Evolutionary conservation across 169 alveolate species (phyloP).

Genomic region (Cryptosporidium ubiquitum): DNA sequence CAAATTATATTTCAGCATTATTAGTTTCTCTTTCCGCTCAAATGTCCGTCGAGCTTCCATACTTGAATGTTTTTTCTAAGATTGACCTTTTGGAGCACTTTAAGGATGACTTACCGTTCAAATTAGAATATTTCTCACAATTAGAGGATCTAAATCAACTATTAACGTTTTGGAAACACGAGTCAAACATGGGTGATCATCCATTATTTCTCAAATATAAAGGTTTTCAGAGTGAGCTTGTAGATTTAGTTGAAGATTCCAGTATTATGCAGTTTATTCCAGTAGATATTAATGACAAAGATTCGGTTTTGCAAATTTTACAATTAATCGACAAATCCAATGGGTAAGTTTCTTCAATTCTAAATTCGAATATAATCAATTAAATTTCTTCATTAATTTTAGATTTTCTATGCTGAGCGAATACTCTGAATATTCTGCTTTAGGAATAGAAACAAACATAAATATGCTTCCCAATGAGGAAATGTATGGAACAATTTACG

Average conservation of each 20-base stretch:
- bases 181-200: constrained; percentile 40
- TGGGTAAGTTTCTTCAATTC: constrained; percentile 82
- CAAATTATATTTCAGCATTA: constrained; percentile 90
- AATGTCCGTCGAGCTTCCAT: constrained; percentile 94
- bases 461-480: constrained; percentile 78
- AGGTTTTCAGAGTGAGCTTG: constrained; percentile 77
- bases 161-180: constrained; percentile 33
- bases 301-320: constrained; percentile 82
- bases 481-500: constrained; percentile 29
- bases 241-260: constrained; percentile 82
- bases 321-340: constrained; percentile 84
- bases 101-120: constrained; percentile 80
- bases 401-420: constrained; percentile 78
- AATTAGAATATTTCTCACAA: constrained; percentile 41
- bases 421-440: constrained; percentile 77
- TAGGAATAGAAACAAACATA: constrained; percentile 76
- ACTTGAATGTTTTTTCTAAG: constrained; percentile 91
- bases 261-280: constrained; percentile 82
- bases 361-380: neutral
- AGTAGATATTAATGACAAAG: constrained; percentile 86
- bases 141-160: constrained; percentile 56
- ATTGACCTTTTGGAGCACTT: constrained; percentile 85
- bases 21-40: constrained; percentile 93
- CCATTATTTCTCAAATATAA: constrained; percentile 77
- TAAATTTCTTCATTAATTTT: constrained; percentile 13